phyloP scores from a whole-genome alignment of 306 rosid species.

The Pueraria montana region DNA sequence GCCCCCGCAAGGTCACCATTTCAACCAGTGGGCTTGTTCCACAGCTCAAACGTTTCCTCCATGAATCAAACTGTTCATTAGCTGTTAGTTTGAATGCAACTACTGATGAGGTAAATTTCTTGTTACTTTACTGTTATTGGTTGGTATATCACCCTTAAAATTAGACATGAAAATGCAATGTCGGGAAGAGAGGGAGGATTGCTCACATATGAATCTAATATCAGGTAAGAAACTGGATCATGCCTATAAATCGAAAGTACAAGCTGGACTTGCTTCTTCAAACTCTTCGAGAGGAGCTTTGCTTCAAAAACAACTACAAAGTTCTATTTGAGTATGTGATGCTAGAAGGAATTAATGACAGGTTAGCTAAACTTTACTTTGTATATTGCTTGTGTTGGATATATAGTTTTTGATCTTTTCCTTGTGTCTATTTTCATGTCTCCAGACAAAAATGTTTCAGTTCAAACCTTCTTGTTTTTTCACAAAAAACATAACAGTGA shows the following conservation, averaged over 20 bases:
- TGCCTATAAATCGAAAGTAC: constrained; percentile 93
- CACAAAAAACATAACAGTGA: not conserved
- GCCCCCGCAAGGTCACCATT: constrained; percentile 95
- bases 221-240: constrained; percentile 96
- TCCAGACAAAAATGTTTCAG: no score
- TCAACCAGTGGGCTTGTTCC: constrained; percentile 98
- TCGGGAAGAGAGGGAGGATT: constrained; percentile 25
- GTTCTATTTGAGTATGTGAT: constrained; percentile 91
- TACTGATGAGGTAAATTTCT: constrained; percentile 78
- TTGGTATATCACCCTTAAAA: constrained; percentile 29
- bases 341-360: constrained; percentile 93
- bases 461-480: not conserved
- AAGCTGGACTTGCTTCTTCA: constrained; percentile 80
- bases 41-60: constrained; percentile 84
- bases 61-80: constrained; percentile 79
- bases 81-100: constrained; percentile 99
- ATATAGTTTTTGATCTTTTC: not conserved
- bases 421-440: no score
- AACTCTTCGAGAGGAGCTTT: constrained; percentile 81
- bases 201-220: constrained; percentile 44
- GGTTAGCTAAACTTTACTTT: constrained; percentile 56
- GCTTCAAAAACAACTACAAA: constrained; percentile 70
- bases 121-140: constrained; percentile 31
- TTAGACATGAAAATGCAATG: constrained; percentile 24
- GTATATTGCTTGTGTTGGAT: constrained; percentile 43